Conservation (phyloP, 169 alveolate genomes). For the Cryptosporidium andersoni region DNA sequence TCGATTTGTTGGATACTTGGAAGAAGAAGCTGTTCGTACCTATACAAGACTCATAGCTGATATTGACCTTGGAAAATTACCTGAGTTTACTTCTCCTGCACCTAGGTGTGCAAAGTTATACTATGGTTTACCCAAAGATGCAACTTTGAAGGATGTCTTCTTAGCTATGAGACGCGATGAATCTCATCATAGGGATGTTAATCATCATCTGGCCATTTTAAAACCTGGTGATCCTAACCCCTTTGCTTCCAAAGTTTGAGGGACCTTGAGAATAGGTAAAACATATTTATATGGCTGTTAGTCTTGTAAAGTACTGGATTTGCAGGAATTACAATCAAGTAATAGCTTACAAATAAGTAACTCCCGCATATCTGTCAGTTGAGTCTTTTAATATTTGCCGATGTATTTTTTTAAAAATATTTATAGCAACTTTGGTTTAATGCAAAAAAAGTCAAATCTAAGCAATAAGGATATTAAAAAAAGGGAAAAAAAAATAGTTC, state of each 20-base stretch:
- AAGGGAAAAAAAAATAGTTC: neutral
- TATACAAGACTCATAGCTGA: slow-evolving; percentile 74
- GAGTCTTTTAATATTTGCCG: neutral
- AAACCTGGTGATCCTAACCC: neutral
- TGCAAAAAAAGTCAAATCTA: neutral
- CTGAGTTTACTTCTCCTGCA: slow-evolving; percentile 63
- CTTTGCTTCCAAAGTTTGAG: too few species aligned
- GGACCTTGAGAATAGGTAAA: too few species aligned
- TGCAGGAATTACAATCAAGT: too few species aligned
- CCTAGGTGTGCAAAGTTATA: slow-evolving; percentile 74
- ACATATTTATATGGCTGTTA: too few species aligned
- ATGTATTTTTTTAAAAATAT: neutral
- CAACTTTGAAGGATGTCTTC: slow-evolving; percentile 77
- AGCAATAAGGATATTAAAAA: neutral
- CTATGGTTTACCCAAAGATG: slow-evolving; percentile 75
- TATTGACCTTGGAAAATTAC: slow-evolving; percentile 70
- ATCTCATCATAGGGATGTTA: slow-evolving; percentile 78
- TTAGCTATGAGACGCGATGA: slow-evolving; percentile 81
- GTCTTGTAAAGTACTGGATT: too few species aligned
- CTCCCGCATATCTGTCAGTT: neutral
- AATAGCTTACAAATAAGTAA: too few species aligned
- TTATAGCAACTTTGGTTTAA: neutral
- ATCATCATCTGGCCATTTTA: slow-evolving; percentile 7
- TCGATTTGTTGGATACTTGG: slow-evolving; percentile 80
- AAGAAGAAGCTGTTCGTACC: slow-evolving; percentile 82